Conservation (phyloP, 306 rosid species). For the Prosopis cineraria region DNA sequence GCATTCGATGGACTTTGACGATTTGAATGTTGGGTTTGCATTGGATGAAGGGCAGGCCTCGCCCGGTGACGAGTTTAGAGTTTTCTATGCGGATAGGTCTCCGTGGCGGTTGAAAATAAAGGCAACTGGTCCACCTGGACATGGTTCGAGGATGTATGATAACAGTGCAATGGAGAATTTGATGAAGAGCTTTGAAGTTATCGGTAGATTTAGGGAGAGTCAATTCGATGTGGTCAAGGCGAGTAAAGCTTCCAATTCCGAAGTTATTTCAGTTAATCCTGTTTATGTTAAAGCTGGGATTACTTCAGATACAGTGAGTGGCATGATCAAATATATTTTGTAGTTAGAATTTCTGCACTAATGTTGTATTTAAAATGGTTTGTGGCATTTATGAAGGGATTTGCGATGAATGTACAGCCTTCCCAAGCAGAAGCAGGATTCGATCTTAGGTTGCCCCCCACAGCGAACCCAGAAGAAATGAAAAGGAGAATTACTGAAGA, state of each 20-base stretch:
- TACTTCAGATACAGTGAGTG: conserved; percentile 56
- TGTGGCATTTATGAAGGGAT: conserved; percentile 59
- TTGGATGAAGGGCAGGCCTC: conserved; percentile 93
- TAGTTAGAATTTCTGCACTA: background rate
- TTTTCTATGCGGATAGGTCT: conserved; percentile 74
- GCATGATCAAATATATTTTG: background rate
- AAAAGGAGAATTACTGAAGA: conserved; percentile 70
- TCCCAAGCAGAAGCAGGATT: conserved; percentile 95
- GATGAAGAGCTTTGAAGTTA: conserved; percentile 76
- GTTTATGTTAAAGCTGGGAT: conserved; percentile 78
- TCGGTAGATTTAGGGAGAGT: conserved; percentile 70
- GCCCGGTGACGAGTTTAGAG: conserved; percentile 67
- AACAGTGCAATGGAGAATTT: conserved; percentile 84
- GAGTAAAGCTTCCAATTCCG: conserved; percentile 65
- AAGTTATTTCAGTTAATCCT: conserved; percentile 87
- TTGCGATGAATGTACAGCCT: conserved; percentile 91
- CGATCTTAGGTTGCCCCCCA: conserved; percentile 74
- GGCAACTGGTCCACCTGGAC: conserved; percentile 74
- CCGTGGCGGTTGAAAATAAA: conserved; percentile 75
- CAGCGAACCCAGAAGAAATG: conserved; percentile 60
- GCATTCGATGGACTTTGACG: conserved; percentile 52
- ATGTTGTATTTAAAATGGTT: background rate
- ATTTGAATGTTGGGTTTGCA: conserved; percentile 65
- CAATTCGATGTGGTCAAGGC: conserved; percentile 83
- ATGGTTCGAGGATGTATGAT: conserved; percentile 79